These are phyloP conservation scores for Trametes versicolor DNA, from an alignment of 1,284 basidiomycete genomes.

Conservation along the genomic window DNA sequence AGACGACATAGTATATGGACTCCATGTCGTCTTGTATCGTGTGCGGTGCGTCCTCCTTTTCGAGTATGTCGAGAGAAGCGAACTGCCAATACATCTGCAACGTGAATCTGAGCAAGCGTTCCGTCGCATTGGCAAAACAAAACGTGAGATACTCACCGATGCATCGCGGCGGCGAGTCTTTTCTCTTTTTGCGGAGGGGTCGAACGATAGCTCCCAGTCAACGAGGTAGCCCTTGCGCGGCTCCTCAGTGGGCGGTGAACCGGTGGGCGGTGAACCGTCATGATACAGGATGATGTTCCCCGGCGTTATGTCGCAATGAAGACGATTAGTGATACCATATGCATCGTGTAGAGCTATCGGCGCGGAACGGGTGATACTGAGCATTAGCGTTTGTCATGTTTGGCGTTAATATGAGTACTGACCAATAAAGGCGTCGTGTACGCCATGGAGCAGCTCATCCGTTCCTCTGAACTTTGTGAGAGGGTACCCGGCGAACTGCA, in stretches of 20 bases:
- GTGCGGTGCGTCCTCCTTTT: background rate
- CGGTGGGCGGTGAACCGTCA: background rate
- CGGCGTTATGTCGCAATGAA: slow-evolving; percentile 27
- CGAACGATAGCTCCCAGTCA: background rate
- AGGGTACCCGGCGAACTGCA: slow-evolving; percentile 18
- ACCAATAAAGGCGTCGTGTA: slow-evolving; percentile 18
- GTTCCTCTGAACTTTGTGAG: slow-evolving; percentile 16
- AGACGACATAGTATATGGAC: slow-evolving; percentile 21
- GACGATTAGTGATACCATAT: background rate
- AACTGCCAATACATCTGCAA: background rate
- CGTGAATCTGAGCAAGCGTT: background rate
- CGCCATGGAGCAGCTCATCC: slow-evolving; percentile 18
- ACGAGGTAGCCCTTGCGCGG: background rate
- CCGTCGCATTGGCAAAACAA: background rate
- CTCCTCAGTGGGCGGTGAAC: background rate
- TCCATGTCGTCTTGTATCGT: slow-evolving; percentile 24
- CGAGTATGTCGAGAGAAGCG: background rate
- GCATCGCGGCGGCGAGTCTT: background rate
- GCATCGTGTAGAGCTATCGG: slow-evolving; percentile 19
- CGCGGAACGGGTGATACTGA: background rate
- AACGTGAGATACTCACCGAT: background rate
- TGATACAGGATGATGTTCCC: slow-evolving; percentile 25
- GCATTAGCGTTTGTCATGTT: background rate
- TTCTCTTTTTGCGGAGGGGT: too few species aligned
- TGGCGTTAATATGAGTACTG: background rate